Base-by-base conservation (phyloP, 495 filamentous ascomycete genomes). In the Parachaetomium inaequale region DNA sequence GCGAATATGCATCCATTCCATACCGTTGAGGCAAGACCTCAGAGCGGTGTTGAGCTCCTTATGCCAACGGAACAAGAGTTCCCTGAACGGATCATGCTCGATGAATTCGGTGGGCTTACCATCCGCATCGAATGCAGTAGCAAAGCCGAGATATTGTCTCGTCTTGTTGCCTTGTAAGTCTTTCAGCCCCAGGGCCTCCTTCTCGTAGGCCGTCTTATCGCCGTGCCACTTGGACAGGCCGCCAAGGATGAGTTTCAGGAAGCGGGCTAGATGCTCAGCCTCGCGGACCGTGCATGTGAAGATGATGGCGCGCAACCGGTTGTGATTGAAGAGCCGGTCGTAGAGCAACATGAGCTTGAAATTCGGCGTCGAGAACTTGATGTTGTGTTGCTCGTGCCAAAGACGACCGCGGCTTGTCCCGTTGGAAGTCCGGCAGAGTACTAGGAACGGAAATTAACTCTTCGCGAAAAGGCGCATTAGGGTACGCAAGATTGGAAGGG, bases 1-100 rank as follows among this genome's bases (percentile, higher is more conserved):
- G 14, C 91, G 85, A 70, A 97, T 96, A 71, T 96, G 92, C 92
- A 96, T 97, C 82, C 94, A 98, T 70, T 98, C 93, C 62, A 82
- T 86, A 15, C 85, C 84, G n/a, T 82, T 81, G 25, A 98, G 79
- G 72, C 93, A 96, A 23, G 77, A 81, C 67, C 89, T 90, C 46
- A 98, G 73, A 3, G 92, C 90, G 19, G 73, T 79, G 66, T 85
- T 85, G 34, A 98, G 75, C 29, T 86, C 80, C 45, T 86, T 84
- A 74, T 98, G 95, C 93, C 92, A 98, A 66, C 89, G 89, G 78
- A 88, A 91, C 21, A 96, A 79, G 7, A 94, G 75, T 64, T 89
- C 86, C 23, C 90, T 84, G 78, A 91, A 98, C 32, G 90, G 86
- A 67, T 96, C 91, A 72, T 87, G 93, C 49, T 91, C 88, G 61